A percentile compares a stretch with the other conserved stretches of the same genome.
phyloP scores from a whole-genome alignment of 805 yeast genomes.

The Candida sanyiensis region DNA sequence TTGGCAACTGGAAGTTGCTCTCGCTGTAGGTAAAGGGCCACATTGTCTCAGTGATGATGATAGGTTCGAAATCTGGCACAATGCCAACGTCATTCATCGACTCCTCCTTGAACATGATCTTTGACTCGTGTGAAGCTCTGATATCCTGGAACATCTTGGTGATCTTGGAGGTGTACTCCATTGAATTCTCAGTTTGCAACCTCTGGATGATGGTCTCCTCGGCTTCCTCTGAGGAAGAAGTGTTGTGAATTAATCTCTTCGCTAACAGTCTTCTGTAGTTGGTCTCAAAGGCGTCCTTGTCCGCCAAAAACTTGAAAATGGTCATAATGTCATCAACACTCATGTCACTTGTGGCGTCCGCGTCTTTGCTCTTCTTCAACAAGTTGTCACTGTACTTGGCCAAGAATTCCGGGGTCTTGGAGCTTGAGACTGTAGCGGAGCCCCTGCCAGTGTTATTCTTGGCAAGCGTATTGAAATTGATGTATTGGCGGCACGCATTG shows the following conservation, averaged over 20 bases:
- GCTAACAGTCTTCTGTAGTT: conserved; percentile 87
- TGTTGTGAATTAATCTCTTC: conserved; percentile 79
- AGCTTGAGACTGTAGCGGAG: conserved; percentile 26
- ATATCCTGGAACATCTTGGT: conserved; percentile 96
- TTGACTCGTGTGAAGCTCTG: conserved; percentile 74
- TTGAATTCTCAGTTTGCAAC: conserved; percentile 81
- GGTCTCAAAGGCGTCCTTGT: conserved; percentile 92
- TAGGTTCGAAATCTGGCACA: conserved; percentile 57
- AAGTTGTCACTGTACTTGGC: conserved; percentile 86
- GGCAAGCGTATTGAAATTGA: conserved; percentile 80
- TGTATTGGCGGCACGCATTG: conserved; percentile 77
- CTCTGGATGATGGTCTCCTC: conserved; percentile 83
- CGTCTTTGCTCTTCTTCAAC: conserved; percentile 66
- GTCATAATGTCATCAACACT: conserved; percentile 81
- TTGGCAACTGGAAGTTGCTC: conserved; percentile 53
- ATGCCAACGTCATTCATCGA: conserved; percentile 32
- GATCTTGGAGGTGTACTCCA: conserved; percentile 89
- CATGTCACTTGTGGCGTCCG: conserved; percentile 64
- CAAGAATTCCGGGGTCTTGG: conserved; percentile 88
- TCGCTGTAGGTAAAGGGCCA: conserved; percentile 62
- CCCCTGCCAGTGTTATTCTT: conserved; percentile 33
- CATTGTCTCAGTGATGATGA: conserved; percentile 79
- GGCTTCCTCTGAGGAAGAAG: conserved; percentile 72
- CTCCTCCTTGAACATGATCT: conserved; percentile 46
- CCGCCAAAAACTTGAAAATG: conserved; percentile 81